Evolutionary conservation across 2,329 filamentous ascomycete genomes (phyloP).

Genomic region (Endocalyx cinctus): DNA sequence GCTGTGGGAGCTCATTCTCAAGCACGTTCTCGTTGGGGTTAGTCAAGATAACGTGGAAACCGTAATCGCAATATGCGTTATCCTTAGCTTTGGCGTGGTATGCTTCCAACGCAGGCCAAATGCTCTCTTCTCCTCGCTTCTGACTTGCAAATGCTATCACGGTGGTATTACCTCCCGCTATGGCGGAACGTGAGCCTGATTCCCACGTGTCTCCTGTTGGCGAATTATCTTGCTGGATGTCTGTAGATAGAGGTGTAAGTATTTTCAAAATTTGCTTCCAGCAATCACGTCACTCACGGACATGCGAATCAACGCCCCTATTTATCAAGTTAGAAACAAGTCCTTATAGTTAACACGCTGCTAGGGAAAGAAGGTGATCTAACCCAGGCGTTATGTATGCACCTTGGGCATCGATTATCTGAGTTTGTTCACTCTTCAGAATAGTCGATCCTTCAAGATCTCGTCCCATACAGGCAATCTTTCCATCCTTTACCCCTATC

Average conservation of each 20-base stretch:
- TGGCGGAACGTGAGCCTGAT: conserved; percentile 36
- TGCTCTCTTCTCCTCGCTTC: conserved; percentile 31
- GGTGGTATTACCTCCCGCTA: conserved; percentile 46
- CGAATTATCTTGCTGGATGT: conserved; percentile 39
- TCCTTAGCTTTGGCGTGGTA: conserved; percentile 35
- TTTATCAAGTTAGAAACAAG: conserved; percentile 12
- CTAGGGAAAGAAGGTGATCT: conserved; percentile 1
- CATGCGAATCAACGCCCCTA: conserved; percentile 44
- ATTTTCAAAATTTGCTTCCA: too few species aligned
- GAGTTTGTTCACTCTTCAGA: conserved; percentile 22
- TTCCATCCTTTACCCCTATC: conserved; percentile 42
- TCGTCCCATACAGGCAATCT: conserved; percentile 39
- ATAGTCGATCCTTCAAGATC: conserved; percentile 23
- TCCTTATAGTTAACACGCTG: too few species aligned
- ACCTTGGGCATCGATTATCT: conserved; percentile 39
- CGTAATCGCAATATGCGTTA: conserved; percentile 43
- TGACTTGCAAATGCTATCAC: conserved; percentile 45
- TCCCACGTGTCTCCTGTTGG: conserved; percentile 41
- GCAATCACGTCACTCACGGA: conserved; percentile 27
- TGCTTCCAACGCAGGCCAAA: conserved; percentile 36
- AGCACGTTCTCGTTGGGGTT: conserved; percentile 6
- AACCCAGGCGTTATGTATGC: conserved; percentile 37
- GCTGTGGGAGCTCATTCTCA: conserved; percentile 31
- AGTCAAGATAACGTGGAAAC: conserved; percentile 31
- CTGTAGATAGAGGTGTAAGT: too few species aligned